These are phyloP conservation scores for Lachnellula occidentalis DNA, from an alignment of 2,329 filamentous ascomycete genomes.

Conservation along the genomic window DNA sequence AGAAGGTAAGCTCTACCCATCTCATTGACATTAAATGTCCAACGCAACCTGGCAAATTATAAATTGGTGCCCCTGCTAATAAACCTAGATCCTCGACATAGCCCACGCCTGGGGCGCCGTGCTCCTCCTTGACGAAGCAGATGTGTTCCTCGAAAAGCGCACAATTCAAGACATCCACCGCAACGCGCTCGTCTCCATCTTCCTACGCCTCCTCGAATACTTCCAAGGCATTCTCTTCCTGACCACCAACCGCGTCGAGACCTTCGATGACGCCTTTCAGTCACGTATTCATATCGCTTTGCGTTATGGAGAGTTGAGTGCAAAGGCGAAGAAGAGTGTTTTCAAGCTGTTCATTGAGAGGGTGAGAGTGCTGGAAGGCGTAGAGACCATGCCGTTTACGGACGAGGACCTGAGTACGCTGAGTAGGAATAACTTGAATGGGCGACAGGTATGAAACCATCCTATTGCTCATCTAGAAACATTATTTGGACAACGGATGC, in stretches of 20 bases:
- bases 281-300: slow-evolving; percentile 82
- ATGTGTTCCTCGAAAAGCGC: slow-evolving; percentile 78
- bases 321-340: slow-evolving; percentile 68
- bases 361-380: slow-evolving; percentile 59
- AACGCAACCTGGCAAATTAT: no score
- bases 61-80: no score
- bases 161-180: slow-evolving; percentile 79
- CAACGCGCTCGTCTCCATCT: slow-evolving; percentile 82
- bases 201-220: slow-evolving; percentile 81
- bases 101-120: slow-evolving; percentile 84
- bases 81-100: slow-evolving; percentile 63
- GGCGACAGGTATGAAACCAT: slow-evolving; percentile 49
- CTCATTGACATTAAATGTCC: background rate
- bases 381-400: slow-evolving; percentile 54
- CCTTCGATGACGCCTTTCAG: slow-evolving; percentile 88
- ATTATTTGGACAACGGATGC: background rate
- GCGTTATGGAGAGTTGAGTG: slow-evolving; percentile 68
- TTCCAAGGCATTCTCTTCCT: slow-evolving; percentile 88
- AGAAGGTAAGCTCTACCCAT: slow-evolving; percentile 41
- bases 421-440: slow-evolving; percentile 63
- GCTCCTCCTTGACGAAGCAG: slow-evolving; percentile 77
- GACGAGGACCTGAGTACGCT: slow-evolving; percentile 64
- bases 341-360: slow-evolving; percentile 80
- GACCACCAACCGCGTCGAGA: slow-evolving; percentile 82
- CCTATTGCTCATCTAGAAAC: background rate